Evolutionary conservation across 2,329 filamentous ascomycete species (phyloP).

Genomic region (Exserohilum turcica): DNA sequence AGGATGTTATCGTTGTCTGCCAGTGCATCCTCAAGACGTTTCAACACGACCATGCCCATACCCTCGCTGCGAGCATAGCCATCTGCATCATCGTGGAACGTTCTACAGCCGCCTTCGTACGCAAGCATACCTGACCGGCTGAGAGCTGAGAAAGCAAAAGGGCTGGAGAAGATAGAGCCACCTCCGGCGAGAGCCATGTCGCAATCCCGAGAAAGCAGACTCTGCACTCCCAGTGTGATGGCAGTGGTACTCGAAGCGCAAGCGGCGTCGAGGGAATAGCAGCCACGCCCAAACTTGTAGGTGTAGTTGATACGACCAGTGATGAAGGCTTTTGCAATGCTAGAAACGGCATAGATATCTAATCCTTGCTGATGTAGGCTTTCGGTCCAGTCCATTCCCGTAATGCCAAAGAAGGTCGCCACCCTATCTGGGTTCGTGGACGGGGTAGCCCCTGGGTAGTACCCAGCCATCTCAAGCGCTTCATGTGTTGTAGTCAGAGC

Average conservation of each 20-base stretch:
- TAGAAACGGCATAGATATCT: too few species aligned
- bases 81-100: slow-evolving; percentile 35
- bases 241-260: slow-evolving; percentile 43
- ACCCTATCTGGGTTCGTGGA: too few species aligned
- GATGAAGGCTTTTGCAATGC: too few species aligned
- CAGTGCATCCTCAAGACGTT: slow-evolving; percentile 39
- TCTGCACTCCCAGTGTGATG: slow-evolving; percentile 29
- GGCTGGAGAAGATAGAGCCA: slow-evolving; percentile 22
- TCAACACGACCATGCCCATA: slow-evolving; percentile 35
- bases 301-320: too few species aligned
- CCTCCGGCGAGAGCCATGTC: slow-evolving; percentile 32
- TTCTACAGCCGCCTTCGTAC: slow-evolving; percentile 30
- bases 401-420: too few species aligned
- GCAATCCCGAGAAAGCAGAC: slow-evolving; percentile 30
- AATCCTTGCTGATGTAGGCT: too few species aligned
- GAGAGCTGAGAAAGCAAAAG: slow-evolving; percentile 11
- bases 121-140: slow-evolving; percentile 24
- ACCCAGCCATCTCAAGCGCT: too few species aligned
- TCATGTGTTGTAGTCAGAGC: too few species aligned
- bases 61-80: slow-evolving; percentile 41
- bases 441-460: too few species aligned
- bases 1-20: slow-evolving; percentile 36
- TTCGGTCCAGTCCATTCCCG: too few species aligned
- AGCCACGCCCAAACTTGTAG: slow-evolving; percentile 46
- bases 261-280: slow-evolving; percentile 45